Conservation (phyloP, 768 basidiomycete genomes). For the Russula emetica region DNA sequence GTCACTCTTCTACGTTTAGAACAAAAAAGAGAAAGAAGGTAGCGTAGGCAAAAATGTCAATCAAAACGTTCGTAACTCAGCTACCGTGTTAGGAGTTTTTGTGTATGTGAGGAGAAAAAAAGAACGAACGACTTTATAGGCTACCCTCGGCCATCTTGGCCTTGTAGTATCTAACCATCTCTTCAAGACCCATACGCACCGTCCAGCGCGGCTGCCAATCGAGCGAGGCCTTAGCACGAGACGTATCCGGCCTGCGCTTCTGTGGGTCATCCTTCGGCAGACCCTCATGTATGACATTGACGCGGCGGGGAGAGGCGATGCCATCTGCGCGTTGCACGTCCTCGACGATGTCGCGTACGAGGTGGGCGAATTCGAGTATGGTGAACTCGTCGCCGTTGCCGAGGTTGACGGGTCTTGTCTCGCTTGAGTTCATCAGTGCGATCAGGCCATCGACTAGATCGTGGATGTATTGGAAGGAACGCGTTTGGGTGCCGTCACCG, state of each 20-base stretch:
- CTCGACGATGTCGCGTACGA: conserved; percentile 88
- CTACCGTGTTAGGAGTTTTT: neutral
- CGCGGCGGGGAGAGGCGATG: conserved; percentile 44
- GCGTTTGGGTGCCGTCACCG: conserved; percentile 88
- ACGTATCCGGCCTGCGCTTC: conserved; percentile 88
- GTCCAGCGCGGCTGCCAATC: conserved; percentile 93
- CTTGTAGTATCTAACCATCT: conserved; percentile 93
- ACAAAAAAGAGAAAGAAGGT: neutral
- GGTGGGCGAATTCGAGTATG: conserved; percentile 88
- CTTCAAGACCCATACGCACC: conserved; percentile 88
- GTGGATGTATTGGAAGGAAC: conserved; percentile 98
- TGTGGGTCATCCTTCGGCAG: conserved; percentile 94
- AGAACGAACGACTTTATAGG: conserved; percentile 40
- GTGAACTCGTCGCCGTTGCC: conserved; percentile 96
- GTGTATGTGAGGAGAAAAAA: neutral
- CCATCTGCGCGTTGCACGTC: conserved; percentile 88
- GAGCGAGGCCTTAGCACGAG: conserved; percentile 77
- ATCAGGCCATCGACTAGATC: conserved; percentile 94
- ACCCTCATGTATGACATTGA: conserved; percentile 70
- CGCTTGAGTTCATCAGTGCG: conserved; percentile 90
- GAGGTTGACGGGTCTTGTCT: conserved; percentile 93
- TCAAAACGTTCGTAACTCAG: neutral
- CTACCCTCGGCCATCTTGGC: conserved; percentile 83
- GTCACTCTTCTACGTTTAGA: neutral
- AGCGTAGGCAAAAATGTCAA: neutral